Base-by-base conservation (phyloP, 495 filamentous ascomycete species). In the Talaromyces borbonicus region DNA sequence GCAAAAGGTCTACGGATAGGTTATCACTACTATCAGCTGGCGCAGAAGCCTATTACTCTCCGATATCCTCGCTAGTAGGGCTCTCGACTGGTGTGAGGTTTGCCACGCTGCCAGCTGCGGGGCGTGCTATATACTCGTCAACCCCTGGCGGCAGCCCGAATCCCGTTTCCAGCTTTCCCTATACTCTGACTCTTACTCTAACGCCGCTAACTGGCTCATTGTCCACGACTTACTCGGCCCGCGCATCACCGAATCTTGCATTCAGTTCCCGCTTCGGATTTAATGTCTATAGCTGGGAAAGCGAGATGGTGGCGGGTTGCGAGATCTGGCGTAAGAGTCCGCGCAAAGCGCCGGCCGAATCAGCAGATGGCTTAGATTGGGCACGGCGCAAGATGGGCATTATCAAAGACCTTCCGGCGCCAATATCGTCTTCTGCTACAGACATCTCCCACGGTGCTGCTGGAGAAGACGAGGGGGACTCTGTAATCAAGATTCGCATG, bases 211-310 rank as follows among this genome's bases (percentile, higher is more conserved):
- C 95, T 73, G 92, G 92, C 23, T 93, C 83, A 48, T 68, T 97
- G 42, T 88, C 83, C 33, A 83, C 86, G 22, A 93, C 82, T 5
- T 98, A 97, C 54, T 86, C 92, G 11, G 81, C 95, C 9, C 80
- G 84, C 52, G 92, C 90, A 5, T 83, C 84, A 16, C 78, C 74
- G 9, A 78, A 87, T 48, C 76, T 92, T 42, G 81, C 87, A 1
- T 77, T 98, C 37, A 90, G 88, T 48, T 88, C 87, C 24, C 78
- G 83, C 31, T 90, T 97, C 66, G 87, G 92, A 51, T 98, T 97
- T 61, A 98, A 98, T 58, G 87, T 95, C 41, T 96, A 95, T 66
- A 93, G 85, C 55, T 98, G 95, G 67, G 92, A 97, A 67, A 94
- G 87, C 58, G 89, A 93, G 29, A 76, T 95, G 69, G 82, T 84